phyloP scores from a whole-genome alignment of 306 rosid genomes.

The Pachyrhizus erosus region DNA sequence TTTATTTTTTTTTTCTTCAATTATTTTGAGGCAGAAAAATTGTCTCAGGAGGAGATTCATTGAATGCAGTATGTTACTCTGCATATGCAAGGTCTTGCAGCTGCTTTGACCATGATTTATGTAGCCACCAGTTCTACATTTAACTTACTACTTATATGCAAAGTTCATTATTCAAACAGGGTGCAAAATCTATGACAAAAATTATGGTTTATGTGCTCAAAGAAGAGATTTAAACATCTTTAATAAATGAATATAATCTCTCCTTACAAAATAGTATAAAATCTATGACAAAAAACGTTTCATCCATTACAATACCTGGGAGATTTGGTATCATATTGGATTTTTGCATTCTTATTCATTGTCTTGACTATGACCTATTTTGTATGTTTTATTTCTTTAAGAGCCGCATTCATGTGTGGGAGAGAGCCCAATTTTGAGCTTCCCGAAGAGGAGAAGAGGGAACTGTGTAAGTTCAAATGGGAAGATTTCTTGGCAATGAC shows the following conservation, averaged over 20 bases:
- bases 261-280: conserved; percentile 20
- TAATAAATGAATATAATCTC: not conserved
- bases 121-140: conserved; percentile 1
- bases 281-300: not conserved
- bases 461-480: conserved; percentile 73
- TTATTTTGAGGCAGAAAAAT: not conserved
- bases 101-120: not conserved
- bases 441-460: conserved; percentile 67
- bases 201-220: not conserved
- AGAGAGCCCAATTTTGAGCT: conserved; percentile 93
- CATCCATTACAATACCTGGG: not conserved
- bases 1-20: not conserved
- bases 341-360: not conserved
- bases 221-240: not conserved
- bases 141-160: not conserved
- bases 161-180: not conserved
- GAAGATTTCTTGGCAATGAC: conserved; percentile 81
- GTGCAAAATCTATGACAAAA: too few relatives aligned
- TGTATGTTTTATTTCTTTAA: conserved; percentile 39
- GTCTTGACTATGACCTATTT: not conserved
- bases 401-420: conserved; percentile 94
- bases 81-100: not conserved
- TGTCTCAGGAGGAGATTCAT: not conserved
- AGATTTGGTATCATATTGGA: not conserved
- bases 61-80: not conserved